Base-by-base conservation (phyloP, 257 asterid species). In the Agastache rugosa region DNA sequence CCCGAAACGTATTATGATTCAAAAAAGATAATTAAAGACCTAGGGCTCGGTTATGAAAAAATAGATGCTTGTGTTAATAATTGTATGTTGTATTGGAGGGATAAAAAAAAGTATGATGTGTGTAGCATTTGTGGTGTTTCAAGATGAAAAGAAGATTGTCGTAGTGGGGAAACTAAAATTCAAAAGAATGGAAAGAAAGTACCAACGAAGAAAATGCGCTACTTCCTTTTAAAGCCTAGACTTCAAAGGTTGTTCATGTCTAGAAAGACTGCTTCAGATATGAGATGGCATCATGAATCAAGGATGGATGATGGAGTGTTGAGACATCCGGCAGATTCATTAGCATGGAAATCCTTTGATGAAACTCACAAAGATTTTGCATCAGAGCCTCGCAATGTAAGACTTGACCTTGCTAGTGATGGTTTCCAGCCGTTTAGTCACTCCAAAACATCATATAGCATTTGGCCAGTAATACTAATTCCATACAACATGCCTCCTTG, bases 221-320 rank as follows among this genome's bases (percentile, higher is more conserved):
- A 63, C 19, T 74, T 69, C 25, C 70, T 59, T 9, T 60, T 39
- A 67, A 58, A 25, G 34, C 55, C 59, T 5, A 67, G 67, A 14
- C 50, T 63, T 8, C 71, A 67, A 1, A 68, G 60, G 41, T 34
- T 67, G 22, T 79, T 58, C n/a, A 69, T 69, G 74, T 62, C 64
- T 16, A 48, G 44, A 11, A 69, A 69, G 63, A 74, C 58, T 23
- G 11, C 77, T 11, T 17, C 63, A 8, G 8, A 23, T 8, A 80
- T 80, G 73, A 76, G 75, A 50, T 80, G 65, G 76, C 81, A 80
- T 51, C 47, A 5, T 9, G 72, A 80, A 10, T 25, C 17, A 1
- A 70, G 71, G 8, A 41, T 63, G 11, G 37, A 75, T 45, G n/a
- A n/a, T n/a, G n/a, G n/a, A n/a, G n/a, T n/a, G n/a, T n/a, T n/a